A percentile compares a stretch with the other conserved stretches of the same genome.
Evolutionary conservation across 208 protist species (phyloP).

Genomic region (Acanthamoeba healyi): DNA sequence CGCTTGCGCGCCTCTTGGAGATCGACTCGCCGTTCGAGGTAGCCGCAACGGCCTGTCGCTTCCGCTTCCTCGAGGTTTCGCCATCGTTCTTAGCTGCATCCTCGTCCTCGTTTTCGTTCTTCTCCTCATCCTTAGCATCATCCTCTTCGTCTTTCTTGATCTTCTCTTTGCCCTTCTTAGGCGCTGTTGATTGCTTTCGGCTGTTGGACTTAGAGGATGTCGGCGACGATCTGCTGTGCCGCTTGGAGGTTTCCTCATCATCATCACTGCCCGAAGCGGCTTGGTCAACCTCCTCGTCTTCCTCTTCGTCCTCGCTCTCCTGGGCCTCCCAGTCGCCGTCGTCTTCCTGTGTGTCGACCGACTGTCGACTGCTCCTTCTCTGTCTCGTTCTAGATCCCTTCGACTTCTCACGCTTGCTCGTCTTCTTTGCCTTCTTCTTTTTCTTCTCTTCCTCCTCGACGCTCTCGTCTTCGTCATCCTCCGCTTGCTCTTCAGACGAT

Average conservation of each 20-base stretch:
- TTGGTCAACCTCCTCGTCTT: neutral
- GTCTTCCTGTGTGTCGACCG: neutral
- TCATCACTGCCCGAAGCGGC: neutral
- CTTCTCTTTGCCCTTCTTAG: neutral
- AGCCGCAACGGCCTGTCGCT: neutral
- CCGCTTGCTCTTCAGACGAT: neutral
- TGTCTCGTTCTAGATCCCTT: neutral
- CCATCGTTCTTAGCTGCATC: neutral
- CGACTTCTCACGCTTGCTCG: neutral
- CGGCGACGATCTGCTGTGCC: neutral
- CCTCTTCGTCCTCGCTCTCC: slow-evolving; percentile 31
- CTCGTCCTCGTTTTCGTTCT: neutral
- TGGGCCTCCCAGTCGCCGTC: slow-evolving; percentile 3
- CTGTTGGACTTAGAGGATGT: neutral
- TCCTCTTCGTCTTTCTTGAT: neutral
- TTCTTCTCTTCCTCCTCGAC: slow-evolving; percentile 13
- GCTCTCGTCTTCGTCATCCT: neutral
- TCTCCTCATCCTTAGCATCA: neutral
- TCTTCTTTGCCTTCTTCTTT: neutral
- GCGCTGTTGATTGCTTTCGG: neutral
- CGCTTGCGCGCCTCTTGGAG: neutral
- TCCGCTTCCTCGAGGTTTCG: neutral
- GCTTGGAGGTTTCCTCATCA: neutral
- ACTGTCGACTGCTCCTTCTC: neutral
- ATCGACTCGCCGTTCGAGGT: neutral